Conservation (phyloP, 2,329 filamentous ascomycete genomes). For the Cephalotrichum gorgonifer region DNA sequence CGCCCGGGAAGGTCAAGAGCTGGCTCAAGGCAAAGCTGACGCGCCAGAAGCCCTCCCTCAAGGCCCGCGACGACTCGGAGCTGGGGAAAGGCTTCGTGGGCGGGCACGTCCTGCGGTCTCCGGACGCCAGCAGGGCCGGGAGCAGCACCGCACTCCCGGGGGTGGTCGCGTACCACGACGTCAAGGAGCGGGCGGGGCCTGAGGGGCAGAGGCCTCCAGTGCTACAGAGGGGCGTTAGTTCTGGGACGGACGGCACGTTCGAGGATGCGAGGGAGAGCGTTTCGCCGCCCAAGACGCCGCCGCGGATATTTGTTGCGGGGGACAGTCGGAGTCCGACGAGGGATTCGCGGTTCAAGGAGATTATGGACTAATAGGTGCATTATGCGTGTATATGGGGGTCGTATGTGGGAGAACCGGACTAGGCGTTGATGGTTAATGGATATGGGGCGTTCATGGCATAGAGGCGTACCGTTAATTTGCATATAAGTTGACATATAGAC, state of each 20-base stretch:
- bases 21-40: conserved; percentile 5
- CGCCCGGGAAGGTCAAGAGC: conserved; percentile 10
- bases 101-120: background rate
- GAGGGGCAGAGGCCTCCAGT: background rate
- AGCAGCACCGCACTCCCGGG: background rate
- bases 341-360: conserved; percentile 49
- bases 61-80: background rate
- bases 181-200: background rate
- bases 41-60: background rate
- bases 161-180: background rate
- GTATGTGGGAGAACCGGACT: background rate
- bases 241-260: conserved; percentile 1
- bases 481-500: too few species aligned
- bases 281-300: conserved; percentile 20
- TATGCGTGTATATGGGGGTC: background rate
- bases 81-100: background rate
- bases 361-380: conserved; percentile 3
- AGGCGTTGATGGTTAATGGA: background rate
- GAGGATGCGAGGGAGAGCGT: conserved; percentile 1
- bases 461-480: too few species aligned
- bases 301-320: conserved; percentile 22
- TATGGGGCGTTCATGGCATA: too few species aligned
- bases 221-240: background rate
- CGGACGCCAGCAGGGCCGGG: background rate
- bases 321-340: conserved; percentile 41